Percentiles rank a stretch among this genome's conserved stretches.
Evolutionary conservation across 371 early-diverging fungal genomes (phyloP).

Genomic region (Conidiobolus incongruus): DNA sequence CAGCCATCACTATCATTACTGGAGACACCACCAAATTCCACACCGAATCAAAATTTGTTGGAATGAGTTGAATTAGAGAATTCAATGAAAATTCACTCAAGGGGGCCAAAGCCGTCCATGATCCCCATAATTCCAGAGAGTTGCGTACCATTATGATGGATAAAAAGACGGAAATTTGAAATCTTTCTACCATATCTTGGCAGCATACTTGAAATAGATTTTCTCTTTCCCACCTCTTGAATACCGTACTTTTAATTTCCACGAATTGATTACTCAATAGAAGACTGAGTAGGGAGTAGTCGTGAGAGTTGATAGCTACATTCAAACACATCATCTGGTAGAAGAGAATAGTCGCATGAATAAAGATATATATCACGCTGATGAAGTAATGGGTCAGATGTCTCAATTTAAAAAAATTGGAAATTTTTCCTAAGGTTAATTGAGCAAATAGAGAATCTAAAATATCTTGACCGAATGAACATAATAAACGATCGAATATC

Average conservation of each 20-base stretch:
- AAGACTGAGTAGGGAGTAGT: constrained; percentile 74
- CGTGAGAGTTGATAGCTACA: constrained; percentile 87
- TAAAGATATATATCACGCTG: constrained; percentile 13
- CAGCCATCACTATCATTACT: constrained; percentile 56
- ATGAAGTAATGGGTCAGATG: not conserved
- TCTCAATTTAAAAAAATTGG: constrained; percentile 13
- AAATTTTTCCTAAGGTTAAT: constrained; percentile 13
- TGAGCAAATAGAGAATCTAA: constrained; percentile 75
- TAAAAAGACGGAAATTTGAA: constrained; percentile 77
- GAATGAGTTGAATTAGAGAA: too few species aligned
- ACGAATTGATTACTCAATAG: constrained; percentile 94
- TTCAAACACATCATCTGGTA: constrained; percentile 90
- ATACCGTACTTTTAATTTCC: constrained; percentile 90
- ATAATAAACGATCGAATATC: constrained; percentile 80
- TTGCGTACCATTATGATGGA: constrained; percentile 74
- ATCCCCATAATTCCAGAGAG: constrained; percentile 64
- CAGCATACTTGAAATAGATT: constrained; percentile 92
- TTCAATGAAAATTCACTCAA: too few species aligned
- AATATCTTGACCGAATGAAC: constrained; percentile 84
- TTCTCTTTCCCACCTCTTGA: constrained; percentile 88
- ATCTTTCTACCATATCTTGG: constrained; percentile 86
- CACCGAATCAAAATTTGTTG: too few species aligned
- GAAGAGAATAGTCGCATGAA: constrained; percentile 73
- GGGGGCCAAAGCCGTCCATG: constrained; percentile 21
- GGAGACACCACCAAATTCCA: too few species aligned